Evolutionary conservation across 768 basidiomycete genomes (phyloP).

Genomic region (Agaricus bisporus): DNA sequence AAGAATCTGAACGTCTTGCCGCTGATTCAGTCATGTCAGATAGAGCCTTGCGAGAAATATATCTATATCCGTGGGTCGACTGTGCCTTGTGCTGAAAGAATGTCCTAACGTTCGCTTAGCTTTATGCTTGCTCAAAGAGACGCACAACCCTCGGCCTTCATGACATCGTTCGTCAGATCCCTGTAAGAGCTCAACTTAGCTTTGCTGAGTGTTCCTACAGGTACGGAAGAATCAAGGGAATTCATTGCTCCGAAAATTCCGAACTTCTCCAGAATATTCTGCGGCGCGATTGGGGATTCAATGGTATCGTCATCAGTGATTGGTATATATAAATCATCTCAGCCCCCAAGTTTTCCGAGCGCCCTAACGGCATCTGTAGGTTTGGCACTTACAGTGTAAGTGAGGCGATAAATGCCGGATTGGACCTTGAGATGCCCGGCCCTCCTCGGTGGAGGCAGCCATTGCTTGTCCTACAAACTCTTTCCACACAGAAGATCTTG

Average conservation of each 20-base stretch:
- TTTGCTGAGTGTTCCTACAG: constrained; percentile 23
- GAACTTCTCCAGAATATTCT: constrained; percentile 54
- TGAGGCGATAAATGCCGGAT: constrained; percentile 61
- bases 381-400: constrained; percentile 71
- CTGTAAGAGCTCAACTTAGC: not conserved
- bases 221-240: constrained; percentile 68
- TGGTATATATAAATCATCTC: constrained; percentile 39
- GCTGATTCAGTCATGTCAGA: constrained; percentile 59
- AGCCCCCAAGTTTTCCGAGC: not conserved
- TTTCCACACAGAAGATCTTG: constrained; percentile 42
- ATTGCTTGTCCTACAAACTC: constrained; percentile 29
- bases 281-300: constrained; percentile 71
- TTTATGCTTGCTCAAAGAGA: constrained; percentile 66
- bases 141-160: constrained; percentile 57
- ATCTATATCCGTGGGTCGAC: constrained; percentile 55
- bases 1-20: constrained; percentile 65
- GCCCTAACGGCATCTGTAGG: constrained; percentile 28
- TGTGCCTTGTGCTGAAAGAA: not conserved
- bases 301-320: constrained; percentile 70
- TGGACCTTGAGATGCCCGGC: constrained; percentile 79
- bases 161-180: constrained; percentile 47
- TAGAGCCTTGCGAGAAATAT: constrained; percentile 65
- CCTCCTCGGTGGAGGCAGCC: constrained; percentile 61
- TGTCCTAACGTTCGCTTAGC: constrained; percentile 21
- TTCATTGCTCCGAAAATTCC: constrained; percentile 66